These are phyloP conservation scores for Populus deltoides DNA, from an alignment of 345 rosid genomes.

Conservation along the genomic window DNA sequence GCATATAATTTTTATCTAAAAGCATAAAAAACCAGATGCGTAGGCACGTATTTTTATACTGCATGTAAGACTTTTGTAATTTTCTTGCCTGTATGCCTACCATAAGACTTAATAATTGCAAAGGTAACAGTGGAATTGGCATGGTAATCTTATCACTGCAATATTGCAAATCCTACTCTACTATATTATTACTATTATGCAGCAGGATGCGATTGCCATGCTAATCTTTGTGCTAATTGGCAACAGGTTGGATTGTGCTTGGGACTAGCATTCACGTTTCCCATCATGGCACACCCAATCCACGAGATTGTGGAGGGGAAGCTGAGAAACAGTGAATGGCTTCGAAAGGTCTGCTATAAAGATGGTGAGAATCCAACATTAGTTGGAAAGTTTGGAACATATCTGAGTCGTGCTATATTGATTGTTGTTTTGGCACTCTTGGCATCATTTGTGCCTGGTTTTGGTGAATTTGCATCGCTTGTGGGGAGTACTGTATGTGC, in stretches of 20 bases:
- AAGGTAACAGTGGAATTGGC: not conserved
- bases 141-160: not conserved
- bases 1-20: not conserved
- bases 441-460: constrained; percentile 75
- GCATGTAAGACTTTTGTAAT: not conserved
- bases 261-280: constrained; percentile 79
- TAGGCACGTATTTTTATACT: not conserved
- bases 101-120: not conserved
- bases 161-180: not conserved
- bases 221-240: constrained; percentile 11
- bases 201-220: not conserved
- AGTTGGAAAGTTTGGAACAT: constrained; percentile 34
- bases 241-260: constrained; percentile 79
- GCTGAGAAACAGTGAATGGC: constrained; percentile 42
- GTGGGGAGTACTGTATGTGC: constrained; percentile 85
- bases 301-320: constrained; percentile 81
- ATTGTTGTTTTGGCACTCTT: constrained; percentile 53
- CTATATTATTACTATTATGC: too few relatives aligned
- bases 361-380: constrained; percentile 31
- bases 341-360: constrained; percentile 33
- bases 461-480: constrained; percentile 62
- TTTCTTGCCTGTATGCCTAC: not conserved
- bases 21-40: constrained; percentile 9
- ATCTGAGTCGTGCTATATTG: constrained; percentile 50
- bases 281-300: constrained; percentile 82